Percentiles rank a stretch among this genome's conserved stretches.
Conservation (phyloP, 2,329 filamentous ascomycete genomes). For the Remersonia thermophila region DNA sequence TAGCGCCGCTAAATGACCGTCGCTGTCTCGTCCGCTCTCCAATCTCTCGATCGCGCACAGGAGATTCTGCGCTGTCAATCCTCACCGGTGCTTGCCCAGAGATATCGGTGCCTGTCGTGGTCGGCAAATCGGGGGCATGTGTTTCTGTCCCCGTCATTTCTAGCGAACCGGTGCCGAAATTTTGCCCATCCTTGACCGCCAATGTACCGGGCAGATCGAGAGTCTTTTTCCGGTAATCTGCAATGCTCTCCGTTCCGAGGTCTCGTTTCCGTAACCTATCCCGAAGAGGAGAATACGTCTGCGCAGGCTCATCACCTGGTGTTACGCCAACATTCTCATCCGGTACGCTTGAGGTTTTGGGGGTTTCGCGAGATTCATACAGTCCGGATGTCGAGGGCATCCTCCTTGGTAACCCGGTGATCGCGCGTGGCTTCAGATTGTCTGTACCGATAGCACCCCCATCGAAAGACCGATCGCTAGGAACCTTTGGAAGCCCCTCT, state of each 20-base stretch:
- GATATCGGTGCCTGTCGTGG: constrained; percentile 33
- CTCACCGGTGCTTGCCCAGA: constrained; percentile 17
- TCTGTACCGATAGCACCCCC: constrained; percentile 35
- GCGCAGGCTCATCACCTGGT: constrained; percentile 19
- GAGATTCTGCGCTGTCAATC: constrained; percentile 2
- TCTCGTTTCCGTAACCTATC: constrained; percentile 5
- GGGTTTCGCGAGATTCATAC: constrained; percentile 40
- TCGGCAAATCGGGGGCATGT: too few relatives aligned
- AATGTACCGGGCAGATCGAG: constrained; percentile 38
- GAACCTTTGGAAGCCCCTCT: too few relatives aligned
- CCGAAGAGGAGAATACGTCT: constrained; percentile 9
- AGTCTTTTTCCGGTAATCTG: too few relatives aligned
- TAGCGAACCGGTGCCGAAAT: too few relatives aligned
- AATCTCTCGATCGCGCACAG: constrained; percentile 2
- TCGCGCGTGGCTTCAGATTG: constrained; percentile 33
- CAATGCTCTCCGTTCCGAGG: background rate
- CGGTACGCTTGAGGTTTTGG: constrained; percentile 29
- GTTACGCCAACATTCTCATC: constrained; percentile 29
- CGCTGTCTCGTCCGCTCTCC: constrained; percentile 8
- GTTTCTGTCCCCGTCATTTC: too few relatives aligned
- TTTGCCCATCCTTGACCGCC: too few relatives aligned
- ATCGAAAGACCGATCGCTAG: constrained; percentile 7
- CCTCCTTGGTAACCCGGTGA: constrained; percentile 31
- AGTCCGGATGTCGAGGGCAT: constrained; percentile 37
- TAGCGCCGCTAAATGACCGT: constrained; percentile 10